These are phyloP conservation scores for Pyrus pyrifolia DNA, from an alignment of 306 rosid genomes.

Conservation along the genomic window DNA sequence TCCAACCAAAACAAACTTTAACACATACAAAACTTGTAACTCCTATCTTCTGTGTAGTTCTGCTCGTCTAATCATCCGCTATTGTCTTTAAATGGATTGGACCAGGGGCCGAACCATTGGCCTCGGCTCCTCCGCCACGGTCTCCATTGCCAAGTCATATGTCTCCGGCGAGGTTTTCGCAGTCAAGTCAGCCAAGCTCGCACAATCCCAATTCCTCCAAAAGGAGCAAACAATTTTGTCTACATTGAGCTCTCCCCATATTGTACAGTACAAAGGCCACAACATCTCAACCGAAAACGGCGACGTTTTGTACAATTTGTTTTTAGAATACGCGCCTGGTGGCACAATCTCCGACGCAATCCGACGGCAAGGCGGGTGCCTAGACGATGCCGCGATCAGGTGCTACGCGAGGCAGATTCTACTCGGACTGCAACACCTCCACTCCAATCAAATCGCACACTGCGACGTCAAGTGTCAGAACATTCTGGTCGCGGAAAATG, in stretches of 20 bases:
- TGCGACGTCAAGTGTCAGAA: constrained; percentile 77
- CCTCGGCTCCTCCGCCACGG: constrained; percentile 76
- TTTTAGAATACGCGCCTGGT: constrained; percentile 62
- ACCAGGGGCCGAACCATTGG: constrained; percentile 58
- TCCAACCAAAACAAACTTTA: not conserved
- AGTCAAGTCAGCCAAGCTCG: constrained; percentile 51
- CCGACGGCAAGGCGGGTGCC: constrained; percentile 28
- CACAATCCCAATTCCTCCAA: constrained; percentile 39
- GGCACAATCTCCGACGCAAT: constrained; percentile 53
- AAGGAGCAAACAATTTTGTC: constrained; percentile 56
- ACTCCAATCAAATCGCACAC: constrained; percentile 68
- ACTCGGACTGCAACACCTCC: constrained; percentile 52
- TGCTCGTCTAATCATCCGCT: not conserved
- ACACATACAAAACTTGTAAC: not conserved
- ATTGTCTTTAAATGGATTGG: constrained; percentile 49
- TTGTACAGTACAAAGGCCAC: constrained; percentile 52
- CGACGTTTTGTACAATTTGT: constrained; percentile 39
- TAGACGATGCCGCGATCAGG: constrained; percentile 34
- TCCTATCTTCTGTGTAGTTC: not conserved
- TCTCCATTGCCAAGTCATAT: constrained; percentile 31
- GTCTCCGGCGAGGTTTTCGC: constrained; percentile 41
- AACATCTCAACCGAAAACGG: constrained; percentile 58
- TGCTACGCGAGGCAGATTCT: constrained; percentile 49
- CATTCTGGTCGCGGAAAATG: constrained; percentile 38
- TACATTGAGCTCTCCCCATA: constrained; percentile 35